Evolutionary conservation across 371 early-diverging fungal genomes (phyloP).

Genomic region (Circinella minor): DNA sequence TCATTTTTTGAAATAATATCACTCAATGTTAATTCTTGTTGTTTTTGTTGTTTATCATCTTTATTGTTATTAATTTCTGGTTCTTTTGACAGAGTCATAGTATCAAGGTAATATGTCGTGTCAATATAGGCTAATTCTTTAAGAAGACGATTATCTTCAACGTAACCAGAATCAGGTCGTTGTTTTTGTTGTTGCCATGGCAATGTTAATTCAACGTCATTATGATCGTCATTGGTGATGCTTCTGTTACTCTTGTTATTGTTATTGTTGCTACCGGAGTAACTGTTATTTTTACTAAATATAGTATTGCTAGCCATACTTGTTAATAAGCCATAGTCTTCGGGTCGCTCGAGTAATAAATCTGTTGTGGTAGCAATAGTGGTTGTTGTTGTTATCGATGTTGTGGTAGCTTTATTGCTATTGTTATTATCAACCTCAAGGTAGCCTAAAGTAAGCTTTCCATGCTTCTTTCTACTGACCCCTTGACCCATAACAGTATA

Average conservation of each 20-base stretch:
- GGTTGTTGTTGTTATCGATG: not conserved
- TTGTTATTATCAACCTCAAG: not conserved
- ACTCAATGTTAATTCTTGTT: constrained; percentile 12
- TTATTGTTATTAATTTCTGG: not conserved
- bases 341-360: constrained; percentile 14
- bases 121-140: constrained; percentile 46
- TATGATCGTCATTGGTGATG: not conserved
- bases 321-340: constrained; percentile 17
- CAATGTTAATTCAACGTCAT: not conserved
- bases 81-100: not conserved
- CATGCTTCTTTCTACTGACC: constrained; percentile 7
- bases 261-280: not conserved
- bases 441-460: constrained; percentile 19
- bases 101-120: constrained; percentile 38
- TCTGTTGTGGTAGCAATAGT: not conserved
- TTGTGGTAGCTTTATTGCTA: not conserved
- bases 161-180: constrained; percentile 18
- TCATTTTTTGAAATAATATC: constrained; percentile 9
- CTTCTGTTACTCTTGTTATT: not conserved
- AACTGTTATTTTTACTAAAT: no score
- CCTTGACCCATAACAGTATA: constrained; percentile 21
- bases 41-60: constrained; percentile 5
- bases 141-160: constrained; percentile 14
- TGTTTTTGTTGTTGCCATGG: not conserved
- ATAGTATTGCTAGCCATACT: no score